Evolutionary conservation across 202 grass and related monocot species (phyloP).

Genomic region (Elaeis oleifera): DNA sequence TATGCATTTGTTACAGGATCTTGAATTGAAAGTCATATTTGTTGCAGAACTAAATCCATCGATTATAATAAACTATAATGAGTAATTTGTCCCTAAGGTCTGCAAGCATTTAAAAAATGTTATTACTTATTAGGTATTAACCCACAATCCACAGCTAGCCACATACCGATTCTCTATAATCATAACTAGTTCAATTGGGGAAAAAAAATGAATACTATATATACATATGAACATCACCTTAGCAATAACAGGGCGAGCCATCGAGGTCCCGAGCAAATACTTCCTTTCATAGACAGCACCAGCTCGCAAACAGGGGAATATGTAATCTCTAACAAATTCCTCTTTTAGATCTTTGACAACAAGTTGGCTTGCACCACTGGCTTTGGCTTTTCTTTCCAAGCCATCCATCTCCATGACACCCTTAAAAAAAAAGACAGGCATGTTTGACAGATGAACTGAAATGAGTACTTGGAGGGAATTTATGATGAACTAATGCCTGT

Average conservation of each 20-base stretch:
- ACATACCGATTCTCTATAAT: too few species aligned
- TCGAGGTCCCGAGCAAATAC: constrained; percentile 92
- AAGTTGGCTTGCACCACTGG: constrained; percentile 87
- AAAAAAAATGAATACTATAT: background rate
- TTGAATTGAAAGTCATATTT: too few species aligned
- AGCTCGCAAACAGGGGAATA: constrained; percentile 83
- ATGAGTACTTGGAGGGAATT: too few species aligned
- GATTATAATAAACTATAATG: too few species aligned
- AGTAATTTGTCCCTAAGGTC: too few species aligned
- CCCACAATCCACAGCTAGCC: too few species aligned
- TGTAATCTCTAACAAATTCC: constrained; percentile 89
- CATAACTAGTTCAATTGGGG: background rate
- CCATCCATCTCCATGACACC: constrained; percentile 87
- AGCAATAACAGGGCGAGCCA: constrained; percentile 97
- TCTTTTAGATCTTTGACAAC: constrained; percentile 91
- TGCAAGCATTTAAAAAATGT: too few species aligned
- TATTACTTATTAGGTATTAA: too few species aligned
- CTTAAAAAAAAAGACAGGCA: constrained; percentile 21
- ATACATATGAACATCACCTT: constrained; percentile 42
- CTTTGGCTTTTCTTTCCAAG: constrained; percentile 90
- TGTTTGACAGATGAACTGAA: too few species aligned
- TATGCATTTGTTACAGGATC: too few species aligned
- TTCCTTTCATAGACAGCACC: constrained; percentile 98
- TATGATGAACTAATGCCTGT: too few species aligned
- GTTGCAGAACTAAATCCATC: too few species aligned